phyloP scores from a whole-genome alignment of 352 stramenopile genomes.

The Pythium utonaiense region DNA sequence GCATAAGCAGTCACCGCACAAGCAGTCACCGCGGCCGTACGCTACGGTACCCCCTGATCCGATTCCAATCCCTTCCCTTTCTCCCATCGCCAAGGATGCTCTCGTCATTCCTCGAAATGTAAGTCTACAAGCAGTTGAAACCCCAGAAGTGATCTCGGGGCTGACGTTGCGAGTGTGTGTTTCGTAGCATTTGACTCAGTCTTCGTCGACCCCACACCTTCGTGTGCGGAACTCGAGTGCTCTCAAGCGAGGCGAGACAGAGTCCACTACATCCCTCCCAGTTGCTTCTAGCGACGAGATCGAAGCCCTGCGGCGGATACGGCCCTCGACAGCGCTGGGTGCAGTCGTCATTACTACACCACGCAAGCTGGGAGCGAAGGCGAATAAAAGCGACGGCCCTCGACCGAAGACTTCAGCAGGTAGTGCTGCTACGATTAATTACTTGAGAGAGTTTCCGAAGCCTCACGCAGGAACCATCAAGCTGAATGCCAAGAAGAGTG shows the following conservation, averaged over 20 bases:
- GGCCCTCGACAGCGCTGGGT: slow-evolving; percentile 19
- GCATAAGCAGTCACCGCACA: slow-evolving; percentile 10
- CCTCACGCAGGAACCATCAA: slow-evolving; percentile 42
- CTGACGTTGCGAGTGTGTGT: too few species aligned
- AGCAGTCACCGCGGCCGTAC: slow-evolving; percentile 14
- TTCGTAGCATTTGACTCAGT: slow-evolving; percentile 11
- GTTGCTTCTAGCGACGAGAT: slow-evolving; percentile 10
- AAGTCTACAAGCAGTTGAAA: too few species aligned
- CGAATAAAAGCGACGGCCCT: not conserved
- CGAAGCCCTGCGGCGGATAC: slow-evolving; percentile 5
- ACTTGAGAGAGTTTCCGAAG: slow-evolving; percentile 61
- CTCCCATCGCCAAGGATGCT: slow-evolving; percentile 16
- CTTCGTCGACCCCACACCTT: slow-evolving; percentile 12
- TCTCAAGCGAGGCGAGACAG: not conserved
- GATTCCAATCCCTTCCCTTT: slow-evolving; percentile 8
- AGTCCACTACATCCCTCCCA: not conserved
- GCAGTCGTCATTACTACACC: slow-evolving; percentile 1
- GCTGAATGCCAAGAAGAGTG: slow-evolving; percentile 9
- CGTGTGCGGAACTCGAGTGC: slow-evolving; percentile 12
- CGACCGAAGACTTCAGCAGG: slow-evolving; percentile 5
- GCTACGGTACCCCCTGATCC: slow-evolving; percentile 19
- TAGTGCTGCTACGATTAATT: slow-evolving; percentile 18
- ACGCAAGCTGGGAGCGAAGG: not conserved
- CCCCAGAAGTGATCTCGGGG: too few species aligned
- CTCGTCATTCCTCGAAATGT: slow-evolving; percentile 20